Conservation (phyloP, 2,329 filamentous ascomycete species). For the Penicillium verrucosum region DNA sequence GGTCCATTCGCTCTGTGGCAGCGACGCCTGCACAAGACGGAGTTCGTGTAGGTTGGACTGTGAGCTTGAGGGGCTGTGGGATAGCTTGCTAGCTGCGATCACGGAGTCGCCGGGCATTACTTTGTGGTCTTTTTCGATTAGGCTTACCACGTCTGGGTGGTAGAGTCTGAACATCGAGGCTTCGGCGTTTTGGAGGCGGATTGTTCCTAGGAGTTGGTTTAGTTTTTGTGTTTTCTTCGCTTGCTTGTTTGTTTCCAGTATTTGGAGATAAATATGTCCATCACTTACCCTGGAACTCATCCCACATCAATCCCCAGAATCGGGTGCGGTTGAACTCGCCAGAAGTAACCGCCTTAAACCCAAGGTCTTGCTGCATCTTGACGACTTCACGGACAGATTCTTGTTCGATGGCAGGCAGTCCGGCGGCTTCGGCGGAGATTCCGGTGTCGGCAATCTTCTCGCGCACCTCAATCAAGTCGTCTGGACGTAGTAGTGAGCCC, state of each 20-base stretch:
- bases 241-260: neutral
- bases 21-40: slow-evolving; percentile 17
- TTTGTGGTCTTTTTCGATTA: slow-evolving; percentile 27
- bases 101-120: slow-evolving; percentile 30
- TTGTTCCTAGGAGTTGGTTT: slow-evolving; percentile 51
- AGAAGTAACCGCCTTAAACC: slow-evolving; percentile 21
- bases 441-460: slow-evolving; percentile 19
- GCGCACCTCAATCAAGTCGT: slow-evolving; percentile 18
- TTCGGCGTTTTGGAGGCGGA: slow-evolving; percentile 26
- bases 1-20: slow-evolving; percentile 59
- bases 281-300: slow-evolving; percentile 22
- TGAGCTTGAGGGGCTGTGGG: slow-evolving; percentile 17
- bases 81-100: slow-evolving; percentile 25
- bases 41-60: slow-evolving; percentile 24
- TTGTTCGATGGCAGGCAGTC: neutral
- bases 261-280: neutral
- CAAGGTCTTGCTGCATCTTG: slow-evolving; percentile 21
- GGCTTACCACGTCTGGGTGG: slow-evolving; percentile 27
- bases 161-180: slow-evolving; percentile 28
- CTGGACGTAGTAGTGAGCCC: slow-evolving; percentile 22
- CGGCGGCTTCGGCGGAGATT: slow-evolving; percentile 19
- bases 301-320: slow-evolving; percentile 26
- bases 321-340: slow-evolving; percentile 25
- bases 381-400: slow-evolving; percentile 20
- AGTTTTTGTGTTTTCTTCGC: slow-evolving; percentile 24